Evolutionary conservation across 495 filamentous ascomycete species (phyloP).

Genomic region (Xylaria flabelliformis): DNA sequence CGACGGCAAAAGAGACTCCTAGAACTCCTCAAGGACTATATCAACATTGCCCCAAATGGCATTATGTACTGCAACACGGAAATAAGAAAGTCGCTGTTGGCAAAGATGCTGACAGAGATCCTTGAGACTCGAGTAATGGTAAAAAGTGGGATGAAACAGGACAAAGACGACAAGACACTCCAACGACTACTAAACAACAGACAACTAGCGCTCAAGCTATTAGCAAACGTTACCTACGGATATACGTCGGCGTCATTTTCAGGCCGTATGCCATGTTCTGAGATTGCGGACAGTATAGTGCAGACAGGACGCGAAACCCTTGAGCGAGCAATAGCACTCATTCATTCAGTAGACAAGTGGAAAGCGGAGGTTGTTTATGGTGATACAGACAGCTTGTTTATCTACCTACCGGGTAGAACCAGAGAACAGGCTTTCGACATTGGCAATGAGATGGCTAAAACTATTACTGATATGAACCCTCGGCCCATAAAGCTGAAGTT

Average conservation of each 20-base stretch:
- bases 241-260: constrained; percentile 97
- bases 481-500: constrained; percentile 95
- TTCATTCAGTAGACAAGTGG: constrained; percentile 87
- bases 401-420: constrained; percentile 86
- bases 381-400: constrained; percentile 96
- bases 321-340: constrained; percentile 90
- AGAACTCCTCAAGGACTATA: constrained; percentile 78
- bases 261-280: constrained; percentile 94
- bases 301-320: constrained; percentile 94
- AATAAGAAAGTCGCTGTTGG: constrained; percentile 87
- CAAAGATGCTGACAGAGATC: constrained; percentile 96
- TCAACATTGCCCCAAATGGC: constrained; percentile 95
- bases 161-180: constrained; percentile 86
- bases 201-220: constrained; percentile 93
- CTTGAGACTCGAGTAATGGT: constrained; percentile 98
- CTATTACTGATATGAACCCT: constrained; percentile 88
- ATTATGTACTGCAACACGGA: constrained; percentile 91
- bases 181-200: constrained; percentile 92
- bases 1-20: constrained; percentile 74
- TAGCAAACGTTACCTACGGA: constrained; percentile 97
- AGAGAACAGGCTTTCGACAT: constrained; percentile 89
- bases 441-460: constrained; percentile 89
- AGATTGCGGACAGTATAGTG: constrained; percentile 98
- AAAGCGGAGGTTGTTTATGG: constrained; percentile 97
- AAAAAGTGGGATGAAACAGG: constrained; percentile 93